Conservation (phyloP, 306 rosid genomes). For the Aeschynomene evenia region DNA sequence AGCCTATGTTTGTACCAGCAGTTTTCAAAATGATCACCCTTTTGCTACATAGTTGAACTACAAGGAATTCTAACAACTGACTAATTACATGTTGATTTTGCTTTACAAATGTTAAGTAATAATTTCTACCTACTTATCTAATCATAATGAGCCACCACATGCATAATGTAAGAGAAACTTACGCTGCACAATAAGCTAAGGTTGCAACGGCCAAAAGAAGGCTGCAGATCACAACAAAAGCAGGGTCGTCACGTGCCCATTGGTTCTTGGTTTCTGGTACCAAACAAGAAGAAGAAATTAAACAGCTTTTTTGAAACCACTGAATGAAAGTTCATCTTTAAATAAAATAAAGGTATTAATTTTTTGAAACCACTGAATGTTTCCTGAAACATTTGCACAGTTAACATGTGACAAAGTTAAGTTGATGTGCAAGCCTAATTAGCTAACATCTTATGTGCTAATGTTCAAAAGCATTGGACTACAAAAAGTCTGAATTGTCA, state of each 20-base stretch:
- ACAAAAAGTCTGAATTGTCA: not conserved
- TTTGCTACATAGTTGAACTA: constrained; percentile 18
- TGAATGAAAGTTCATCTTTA: constrained; percentile 10
- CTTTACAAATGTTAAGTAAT: constrained; percentile 10
- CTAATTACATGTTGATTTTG: constrained; percentile 2
- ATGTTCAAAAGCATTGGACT: not conserved
- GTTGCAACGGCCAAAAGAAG: constrained; percentile 86
- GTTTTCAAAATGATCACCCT: constrained; percentile 1
- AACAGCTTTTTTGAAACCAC: constrained; percentile 5
- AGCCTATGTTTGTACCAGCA: not conserved
- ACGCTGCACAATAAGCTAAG: constrained; percentile 97
- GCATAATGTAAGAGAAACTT: constrained; percentile 52
- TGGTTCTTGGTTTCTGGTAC: constrained; percentile 98
- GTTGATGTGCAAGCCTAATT: not conserved
- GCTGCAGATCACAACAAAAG: constrained; percentile 98
- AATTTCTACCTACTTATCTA: constrained; percentile 17
- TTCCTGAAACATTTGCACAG: not conserved
- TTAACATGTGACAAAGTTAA: constrained; percentile 14
- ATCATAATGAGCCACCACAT: constrained; percentile 25
- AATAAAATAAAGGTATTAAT: constrained; percentile 15
- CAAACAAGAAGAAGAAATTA: constrained; percentile 31
- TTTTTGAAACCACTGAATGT: not conserved
- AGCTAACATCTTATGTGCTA: constrained; percentile 11
- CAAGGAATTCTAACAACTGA: constrained; percentile 13
- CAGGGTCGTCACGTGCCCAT: constrained; percentile 99